Base-by-base conservation (phyloP, 352 stramenopile species). In the Pythium aphanidermatum region DNA sequence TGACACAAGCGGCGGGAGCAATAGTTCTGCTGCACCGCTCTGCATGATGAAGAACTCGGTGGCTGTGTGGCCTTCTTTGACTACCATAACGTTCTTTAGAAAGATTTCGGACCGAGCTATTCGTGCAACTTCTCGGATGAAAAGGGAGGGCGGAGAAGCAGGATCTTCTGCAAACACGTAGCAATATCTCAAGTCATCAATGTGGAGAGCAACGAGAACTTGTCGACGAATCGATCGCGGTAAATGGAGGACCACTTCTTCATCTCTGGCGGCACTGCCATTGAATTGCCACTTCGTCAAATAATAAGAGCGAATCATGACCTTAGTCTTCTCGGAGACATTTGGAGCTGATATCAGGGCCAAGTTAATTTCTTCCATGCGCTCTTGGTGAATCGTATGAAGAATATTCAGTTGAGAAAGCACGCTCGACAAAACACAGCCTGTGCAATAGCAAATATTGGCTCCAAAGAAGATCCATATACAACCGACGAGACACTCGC, bases 251-350 rank as follows among this genome's bases (percentile, higher is more conserved):
- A 80, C 45, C 1, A 88, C 40, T 24, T 84, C 76, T 30, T 71
- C 46, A 25, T 85, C 70, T 1, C 63, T 50, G 19, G 80, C 51
- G 0, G 67, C 68, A 16, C 73, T 85, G 14, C 76, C 73, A 20
- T 84, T 88, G 21, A 85, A 41, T 24, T 79, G 77, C 76, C 76
- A 88, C 51, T 84, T 88, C 16, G 70, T 77, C 41, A 78, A 61
- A 42, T 83, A 88, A 36, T 83, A 86, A 16, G 61, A 73, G 3
- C 76, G 70, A 10, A 88, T 50, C 31, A 62, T 65, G 9, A 57
- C 61, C 19, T 83, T 84, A 6, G 70, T 81, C 11, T 43, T n/a
- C 11, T 78, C 67, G 0, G 68, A 65, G 3, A 86, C 63, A 2
- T 57, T 65, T 0, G 52, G 23, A 45, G 76, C 71, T 19, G 50